Conservation (phyloP, 2,329 filamentous ascomycete species). For the Dactylellina drechsleri region DNA sequence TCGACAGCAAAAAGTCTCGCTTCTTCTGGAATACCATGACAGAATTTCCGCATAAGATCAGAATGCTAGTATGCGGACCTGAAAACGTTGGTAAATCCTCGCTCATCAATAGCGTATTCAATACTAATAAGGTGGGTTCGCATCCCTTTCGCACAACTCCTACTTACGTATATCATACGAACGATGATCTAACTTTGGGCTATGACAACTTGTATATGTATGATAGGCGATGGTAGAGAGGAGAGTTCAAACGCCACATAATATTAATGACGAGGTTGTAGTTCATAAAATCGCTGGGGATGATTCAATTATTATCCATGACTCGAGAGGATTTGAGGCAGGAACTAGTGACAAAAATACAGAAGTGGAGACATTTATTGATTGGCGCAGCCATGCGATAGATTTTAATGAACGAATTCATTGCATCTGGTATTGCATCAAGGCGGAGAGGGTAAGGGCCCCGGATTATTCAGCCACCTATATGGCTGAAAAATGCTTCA, state of each 20-base stretch:
- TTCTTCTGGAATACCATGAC: conserved; percentile 34
- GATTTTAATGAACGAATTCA: conserved; percentile 15
- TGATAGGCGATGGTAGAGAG: conserved; percentile 6
- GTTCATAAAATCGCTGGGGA: conserved; percentile 23
- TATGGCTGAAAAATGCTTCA: conserved; percentile 23
- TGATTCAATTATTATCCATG: conserved; percentile 37
- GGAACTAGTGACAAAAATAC: conserved; percentile 23
- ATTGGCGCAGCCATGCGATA: conserved; percentile 3
- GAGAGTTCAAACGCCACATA: conserved; percentile 16
- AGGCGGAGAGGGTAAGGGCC: background rate
- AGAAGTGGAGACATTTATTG: conserved; percentile 20
- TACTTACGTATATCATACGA: too few species aligned
- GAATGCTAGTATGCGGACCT: conserved; percentile 36
- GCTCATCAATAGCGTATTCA: conserved; percentile 33
- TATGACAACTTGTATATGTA: too few species aligned
- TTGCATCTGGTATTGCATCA: conserved; percentile 41
- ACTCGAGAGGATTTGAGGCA: conserved; percentile 32
- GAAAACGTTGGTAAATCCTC: conserved; percentile 25
- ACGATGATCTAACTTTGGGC: too few species aligned
- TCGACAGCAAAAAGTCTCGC: conserved; percentile 9
- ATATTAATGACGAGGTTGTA: conserved; percentile 31
- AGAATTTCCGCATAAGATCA: conserved; percentile 19
- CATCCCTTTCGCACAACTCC: too few species aligned
- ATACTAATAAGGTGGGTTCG: conserved; percentile 17
- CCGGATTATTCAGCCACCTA: conserved; percentile 7